Percentiles rank a stretch among this genome's conserved stretches.
phyloP scores from a whole-genome alignment of 2,329 filamentous ascomycete genomes.

The Cladophialophora chaetospira region DNA sequence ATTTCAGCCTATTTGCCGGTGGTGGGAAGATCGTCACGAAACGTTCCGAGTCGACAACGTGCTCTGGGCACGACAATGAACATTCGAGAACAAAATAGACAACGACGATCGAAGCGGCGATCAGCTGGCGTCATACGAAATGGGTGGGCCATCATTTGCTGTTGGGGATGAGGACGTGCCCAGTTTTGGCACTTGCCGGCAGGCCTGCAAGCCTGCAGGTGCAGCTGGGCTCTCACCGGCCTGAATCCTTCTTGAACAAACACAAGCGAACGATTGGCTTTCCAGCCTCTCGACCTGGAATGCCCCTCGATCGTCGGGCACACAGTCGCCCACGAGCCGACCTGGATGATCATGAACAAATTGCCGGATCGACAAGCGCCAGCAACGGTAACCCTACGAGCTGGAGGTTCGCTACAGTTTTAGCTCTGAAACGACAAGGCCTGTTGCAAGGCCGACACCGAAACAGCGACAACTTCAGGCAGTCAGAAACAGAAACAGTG shows the following conservation, averaged over 20 bases:
- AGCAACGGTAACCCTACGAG: not conserved
- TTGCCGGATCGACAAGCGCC: not conserved
- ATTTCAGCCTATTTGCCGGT: conserved; percentile 10
- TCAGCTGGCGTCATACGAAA: conserved; percentile 17
- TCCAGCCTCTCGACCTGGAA: not conserved
- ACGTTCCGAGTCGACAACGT: conserved; percentile 5
- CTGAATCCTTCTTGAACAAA: not conserved
- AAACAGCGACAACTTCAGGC: conserved; percentile 14
- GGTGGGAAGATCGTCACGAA: conserved; percentile 1
- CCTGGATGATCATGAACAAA: not conserved
- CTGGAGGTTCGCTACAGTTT: not conserved
- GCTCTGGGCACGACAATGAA: conserved; percentile 4
- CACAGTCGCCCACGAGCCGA: conserved; percentile 4
- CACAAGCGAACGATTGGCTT: not conserved
- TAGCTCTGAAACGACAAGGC: not conserved
- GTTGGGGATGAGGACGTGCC: not conserved
- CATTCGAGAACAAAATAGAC: conserved; percentile 8
- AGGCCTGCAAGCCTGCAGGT: not conserved
- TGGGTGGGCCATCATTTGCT: not conserved
- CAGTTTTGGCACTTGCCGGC: not conserved
- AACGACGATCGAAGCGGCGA: conserved; percentile 12
- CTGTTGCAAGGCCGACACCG: conserved; percentile 1
- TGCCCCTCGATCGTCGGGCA: not conserved
- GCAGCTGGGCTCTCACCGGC: not conserved
- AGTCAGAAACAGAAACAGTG: not conserved